Evolutionary conservation across 352 stramenopile species (phyloP), one percentile per base, ranked within the genome.

Genomic region (Pythium phragmiticola): DNA sequence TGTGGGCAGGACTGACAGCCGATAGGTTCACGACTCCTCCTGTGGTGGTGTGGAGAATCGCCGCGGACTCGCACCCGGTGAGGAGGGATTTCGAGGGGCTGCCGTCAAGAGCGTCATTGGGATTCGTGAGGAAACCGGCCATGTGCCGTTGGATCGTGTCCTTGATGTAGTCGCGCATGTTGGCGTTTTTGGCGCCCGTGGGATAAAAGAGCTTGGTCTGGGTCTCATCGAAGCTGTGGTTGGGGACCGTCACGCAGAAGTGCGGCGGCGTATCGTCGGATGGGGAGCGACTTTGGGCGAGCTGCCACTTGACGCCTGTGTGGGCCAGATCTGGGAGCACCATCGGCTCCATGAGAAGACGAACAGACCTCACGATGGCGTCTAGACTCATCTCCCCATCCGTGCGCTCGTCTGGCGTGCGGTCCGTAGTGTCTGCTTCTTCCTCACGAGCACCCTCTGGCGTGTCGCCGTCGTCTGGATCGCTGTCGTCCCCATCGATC

Each of bases 101-200:
- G 23, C 23, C 16, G 23, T 36, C n/a, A 9, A 19, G 19, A 6
- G 8, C 23, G 19, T 7, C 21, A 21, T 21, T 21, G 21, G 21
- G 5, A 3, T 60, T 34, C 14, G 36, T 23, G 23, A 64, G 26
- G 11, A 60, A 26, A 4, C 53, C 61, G 6, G 36, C 26, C 62
- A 63, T 63, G 56, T 87, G 75, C 48, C 71, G 74, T 12, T 86
- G 60, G 26, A 85, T 75, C 2, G 73, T 88, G 54, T 88, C 77
- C 36, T 86, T 73, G 60, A 92, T 82, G 41, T 82, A 85, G 55
- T 89, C 79, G 26, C 81, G 75, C 57, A 92, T 86, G 61, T 89
- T 88, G 34, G 68, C 54, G 41, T 87, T 92, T 67, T 92, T 92
- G 28, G 78, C 76, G 0, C 83, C 83, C 0, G 76, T 84, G 9